Conservation (phyloP, 345 rosid genomes). For the Aurinia saxatilis region DNA sequence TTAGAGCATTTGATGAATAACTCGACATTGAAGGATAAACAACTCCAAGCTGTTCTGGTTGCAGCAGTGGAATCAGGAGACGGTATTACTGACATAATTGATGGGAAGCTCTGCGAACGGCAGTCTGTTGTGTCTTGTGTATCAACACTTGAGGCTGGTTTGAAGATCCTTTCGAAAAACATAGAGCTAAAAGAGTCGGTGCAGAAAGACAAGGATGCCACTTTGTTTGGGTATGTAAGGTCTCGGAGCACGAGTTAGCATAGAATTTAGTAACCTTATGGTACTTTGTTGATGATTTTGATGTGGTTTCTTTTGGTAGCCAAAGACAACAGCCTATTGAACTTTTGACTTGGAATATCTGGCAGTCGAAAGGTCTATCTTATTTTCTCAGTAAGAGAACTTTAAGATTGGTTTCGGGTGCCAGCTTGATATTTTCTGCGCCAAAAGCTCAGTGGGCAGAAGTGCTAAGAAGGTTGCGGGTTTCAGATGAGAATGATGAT, state of each 20-base stretch:
- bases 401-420: conserved; percentile 65
- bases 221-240: conserved; percentile 26
- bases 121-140: conserved; percentile 50
- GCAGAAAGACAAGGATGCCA: conserved; percentile 13
- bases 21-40: conserved; percentile 57
- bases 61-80: conserved; percentile 42
- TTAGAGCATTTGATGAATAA: conserved; percentile 38
- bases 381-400: conserved; percentile 71
- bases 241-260: neutral
- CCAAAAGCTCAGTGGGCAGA: conserved; percentile 54
- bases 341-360: conserved; percentile 41
- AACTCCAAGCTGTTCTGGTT: conserved; percentile 51
- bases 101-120: conserved; percentile 39
- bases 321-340: conserved; percentile 31
- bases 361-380: conserved; percentile 51
- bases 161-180: conserved; percentile 38
- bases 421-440: conserved; percentile 63
- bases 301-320: neutral
- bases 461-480: conserved; percentile 39
- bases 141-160: conserved; percentile 35
- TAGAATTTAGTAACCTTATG: neutral
- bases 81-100: conserved; percentile 30
- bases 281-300: neutral
- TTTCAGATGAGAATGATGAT: conserved; percentile 27
- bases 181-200: conserved; percentile 20